phyloP scores from a whole-genome alignment of 2,329 filamentous ascomycete genomes.

The Rugonectria rugulosa region DNA sequence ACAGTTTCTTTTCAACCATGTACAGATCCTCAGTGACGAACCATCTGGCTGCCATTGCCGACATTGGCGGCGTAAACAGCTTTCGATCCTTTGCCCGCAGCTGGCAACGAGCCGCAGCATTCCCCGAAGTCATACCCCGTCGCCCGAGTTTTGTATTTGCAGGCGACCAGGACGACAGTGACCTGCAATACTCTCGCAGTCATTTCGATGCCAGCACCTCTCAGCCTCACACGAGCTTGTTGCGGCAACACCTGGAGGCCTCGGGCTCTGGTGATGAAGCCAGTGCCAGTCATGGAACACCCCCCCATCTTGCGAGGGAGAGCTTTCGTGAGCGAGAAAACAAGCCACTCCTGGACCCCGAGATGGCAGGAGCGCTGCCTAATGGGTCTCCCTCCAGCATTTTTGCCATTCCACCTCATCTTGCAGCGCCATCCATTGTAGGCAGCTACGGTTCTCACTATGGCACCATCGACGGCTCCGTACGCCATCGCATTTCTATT shows the following conservation, averaged over 20 bases:
- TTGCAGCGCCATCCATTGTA: conserved; percentile 73
- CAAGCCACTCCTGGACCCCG: conserved; percentile 55
- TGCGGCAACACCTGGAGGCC: conserved; percentile 61
- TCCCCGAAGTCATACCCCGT: conserved; percentile 85
- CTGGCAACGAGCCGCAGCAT: conserved; percentile 89
- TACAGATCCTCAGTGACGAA: conserved; percentile 66
- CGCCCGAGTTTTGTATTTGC: conserved; percentile 76
- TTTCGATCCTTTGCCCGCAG: conserved; percentile 92
- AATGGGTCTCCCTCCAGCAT: conserved; percentile 49
- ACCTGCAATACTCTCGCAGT: conserved; percentile 51
- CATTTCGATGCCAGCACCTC: conserved; percentile 47
- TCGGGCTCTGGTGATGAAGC: conserved; percentile 36
- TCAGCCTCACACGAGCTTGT: conserved; percentile 51
- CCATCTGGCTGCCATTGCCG: conserved; percentile 64
- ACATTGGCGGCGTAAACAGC: conserved; percentile 91
- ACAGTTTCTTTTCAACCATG: conserved; percentile 5
- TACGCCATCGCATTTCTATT: conserved; percentile 56
- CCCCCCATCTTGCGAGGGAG: conserved; percentile 16
- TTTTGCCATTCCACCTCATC: conserved; percentile 65
- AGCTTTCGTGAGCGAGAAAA: conserved; percentile 55
- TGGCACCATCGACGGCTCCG: conserved; percentile 55
- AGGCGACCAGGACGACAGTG: conserved; percentile 53
- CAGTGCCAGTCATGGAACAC: conserved; percentile 30
- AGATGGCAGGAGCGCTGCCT: conserved; percentile 46
- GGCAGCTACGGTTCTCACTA: conserved; percentile 74